These are phyloP conservation scores for Dothistroma pini DNA, from an alignment of 2,329 filamentous ascomycete species.

Conservation along the genomic window DNA sequence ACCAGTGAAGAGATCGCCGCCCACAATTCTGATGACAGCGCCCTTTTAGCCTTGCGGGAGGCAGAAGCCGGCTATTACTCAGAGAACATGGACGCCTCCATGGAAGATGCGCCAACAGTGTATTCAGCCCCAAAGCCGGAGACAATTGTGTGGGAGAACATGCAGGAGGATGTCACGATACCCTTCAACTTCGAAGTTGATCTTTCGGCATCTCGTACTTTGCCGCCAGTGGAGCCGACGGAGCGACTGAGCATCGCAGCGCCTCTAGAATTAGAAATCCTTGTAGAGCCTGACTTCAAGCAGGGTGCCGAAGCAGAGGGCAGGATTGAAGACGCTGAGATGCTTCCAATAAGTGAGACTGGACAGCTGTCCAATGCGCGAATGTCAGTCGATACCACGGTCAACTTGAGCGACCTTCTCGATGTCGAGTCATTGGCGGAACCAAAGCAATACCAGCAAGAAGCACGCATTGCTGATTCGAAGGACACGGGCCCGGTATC, in stretches of 20 bases:
- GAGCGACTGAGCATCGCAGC: conserved; percentile 12
- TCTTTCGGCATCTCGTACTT: conserved; percentile 11
- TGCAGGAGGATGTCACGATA: conserved; percentile 30
- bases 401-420: conserved; percentile 32
- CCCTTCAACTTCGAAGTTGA: conserved; percentile 29
- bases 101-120: conserved; percentile 5
- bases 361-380: background rate
- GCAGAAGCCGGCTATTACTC: background rate
- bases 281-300: background rate
- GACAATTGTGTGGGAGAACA: conserved; percentile 31
- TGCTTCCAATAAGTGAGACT: too few relatives aligned
- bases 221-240: conserved; percentile 16
- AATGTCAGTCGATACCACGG: conserved; percentile 18
- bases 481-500: background rate
- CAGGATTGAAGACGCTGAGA: too few relatives aligned
- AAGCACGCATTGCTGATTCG: background rate
- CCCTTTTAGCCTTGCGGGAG: background rate
- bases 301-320: background rate
- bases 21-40: background rate
- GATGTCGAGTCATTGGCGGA: conserved; percentile 27
- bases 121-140: conserved; percentile 22
- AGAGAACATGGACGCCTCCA: background rate
- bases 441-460: background rate
- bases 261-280: background rate
- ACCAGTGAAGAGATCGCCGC: background rate